Evolutionary conservation across 495 filamentous ascomycete genomes (phyloP), one percentile per base, ranked within the genome.

Genomic region (Penicillium crystallinum): DNA sequence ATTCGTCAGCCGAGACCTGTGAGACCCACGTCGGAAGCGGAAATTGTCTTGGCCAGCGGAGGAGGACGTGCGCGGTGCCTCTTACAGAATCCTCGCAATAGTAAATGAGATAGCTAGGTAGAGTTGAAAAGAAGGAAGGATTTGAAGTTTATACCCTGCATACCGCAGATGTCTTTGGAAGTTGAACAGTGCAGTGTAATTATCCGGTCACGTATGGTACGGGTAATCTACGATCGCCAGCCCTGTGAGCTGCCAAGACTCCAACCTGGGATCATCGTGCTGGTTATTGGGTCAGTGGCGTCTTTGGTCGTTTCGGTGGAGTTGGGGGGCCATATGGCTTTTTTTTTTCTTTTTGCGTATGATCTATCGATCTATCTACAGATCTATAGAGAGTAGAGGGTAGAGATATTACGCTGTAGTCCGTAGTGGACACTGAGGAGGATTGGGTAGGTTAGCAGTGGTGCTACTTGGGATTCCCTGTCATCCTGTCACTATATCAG

Each of bases 1-100:
- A 66, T 61, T 66, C 63, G 63, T 64, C 63, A 66, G 63, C 63
- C 63, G 35, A 56, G 54, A 50, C 50, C 54, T 61, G 53, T 21
- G 21, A 35, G 63, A 54, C 61, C 61, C 63, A 63, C 61, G 55
- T 54, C 27, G 29, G 44, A 45, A 55, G 57, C 60, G 60, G 60
- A 61, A 54, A 17, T 11, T 21, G 57, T 56, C 60, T 63, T 63
- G 60, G 60, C 60, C 38, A 44, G 51, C 53, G 57, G 59, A 46
- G 53, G 21, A 27, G 25, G 18, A 39, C n/a, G 46, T 39, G 46
- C 36, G 23, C 34, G 29, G 17, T 31, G 7, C n/a, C n/a, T n/a
- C n/a, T n/a, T n/a, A n/a, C n/a, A n/a, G n/a, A n/a, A n/a, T n/a
- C n/a, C n/a, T n/a, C n/a, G n/a, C n/a, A n/a, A n/a, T n/a, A n/a